phyloP scores from a whole-genome alignment of 2,329 filamentous ascomycete species.

The Monilinia polystroma region DNA sequence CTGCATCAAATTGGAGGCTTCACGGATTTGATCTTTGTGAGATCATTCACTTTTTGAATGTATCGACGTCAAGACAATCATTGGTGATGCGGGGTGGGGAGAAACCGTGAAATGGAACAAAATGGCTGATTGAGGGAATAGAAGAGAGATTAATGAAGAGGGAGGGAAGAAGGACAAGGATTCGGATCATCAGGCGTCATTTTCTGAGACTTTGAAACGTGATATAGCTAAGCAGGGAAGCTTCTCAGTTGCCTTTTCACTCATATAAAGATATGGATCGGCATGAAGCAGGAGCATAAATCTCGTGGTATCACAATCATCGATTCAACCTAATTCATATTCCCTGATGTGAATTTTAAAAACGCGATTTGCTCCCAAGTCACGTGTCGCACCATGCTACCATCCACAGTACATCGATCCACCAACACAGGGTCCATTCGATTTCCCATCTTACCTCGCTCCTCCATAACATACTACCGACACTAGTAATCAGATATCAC shows the following conservation, averaged over 20 bases:
- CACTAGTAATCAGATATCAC: background rate
- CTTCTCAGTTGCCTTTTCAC: background rate
- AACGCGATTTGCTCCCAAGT: background rate
- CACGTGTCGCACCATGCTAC: background rate
- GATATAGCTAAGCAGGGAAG: background rate
- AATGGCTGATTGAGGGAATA: background rate
- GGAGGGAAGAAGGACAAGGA: background rate
- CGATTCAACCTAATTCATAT: background rate
- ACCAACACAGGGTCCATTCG: background rate
- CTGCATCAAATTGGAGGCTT: background rate
- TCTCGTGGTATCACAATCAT: background rate
- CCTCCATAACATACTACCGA: background rate
- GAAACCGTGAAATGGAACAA: no score
- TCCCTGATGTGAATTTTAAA: background rate
- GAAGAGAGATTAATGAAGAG: background rate
- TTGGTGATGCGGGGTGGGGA: background rate
- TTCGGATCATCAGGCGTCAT: background rate
- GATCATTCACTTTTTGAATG: background rate
- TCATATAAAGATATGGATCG: background rate
- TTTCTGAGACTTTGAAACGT: background rate
- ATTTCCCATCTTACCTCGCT: background rate
- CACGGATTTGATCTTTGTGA: background rate
- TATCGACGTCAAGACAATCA: background rate
- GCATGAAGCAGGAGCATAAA: background rate
- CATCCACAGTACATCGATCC: background rate